phyloP scores from a whole-genome alignment of 1,284 basidiomycete genomes.

The Inonotus obliquus region DNA sequence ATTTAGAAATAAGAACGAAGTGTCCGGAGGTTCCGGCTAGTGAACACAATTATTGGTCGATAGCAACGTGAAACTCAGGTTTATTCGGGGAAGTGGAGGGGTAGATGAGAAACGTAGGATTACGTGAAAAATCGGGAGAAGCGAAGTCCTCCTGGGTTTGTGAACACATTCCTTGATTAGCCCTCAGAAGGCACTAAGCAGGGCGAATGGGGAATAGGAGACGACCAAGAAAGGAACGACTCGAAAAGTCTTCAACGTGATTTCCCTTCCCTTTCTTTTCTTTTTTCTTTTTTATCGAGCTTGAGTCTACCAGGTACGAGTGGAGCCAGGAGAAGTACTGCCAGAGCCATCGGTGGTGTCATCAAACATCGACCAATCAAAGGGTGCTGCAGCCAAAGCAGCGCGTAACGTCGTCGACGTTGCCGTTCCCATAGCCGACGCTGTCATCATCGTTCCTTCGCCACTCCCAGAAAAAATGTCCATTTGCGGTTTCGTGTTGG shows the following conservation, averaged over 20 bases:
- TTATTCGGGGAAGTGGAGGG: not conserved
- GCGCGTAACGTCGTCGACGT: not conserved
- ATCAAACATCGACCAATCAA: constrained; percentile 15
- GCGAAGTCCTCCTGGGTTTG: not conserved
- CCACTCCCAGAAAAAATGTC: not conserved
- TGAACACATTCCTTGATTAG: too few species aligned
- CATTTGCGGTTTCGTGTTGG: not conserved
- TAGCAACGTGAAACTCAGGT: not conserved
- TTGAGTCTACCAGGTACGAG: constrained; percentile 1
- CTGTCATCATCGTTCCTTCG: not conserved
- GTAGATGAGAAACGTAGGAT: not conserved
- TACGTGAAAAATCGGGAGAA: not conserved
- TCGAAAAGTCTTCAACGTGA: not conserved
- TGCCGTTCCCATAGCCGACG: too few species aligned
- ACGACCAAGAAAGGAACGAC: not conserved
- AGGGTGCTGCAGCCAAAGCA: constrained; percentile 1
- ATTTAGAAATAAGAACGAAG: not conserved
- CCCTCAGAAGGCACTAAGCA: not conserved
- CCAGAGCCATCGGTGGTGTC: constrained; percentile 17
- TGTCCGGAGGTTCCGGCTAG: not conserved
- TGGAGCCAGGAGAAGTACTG: constrained; percentile 15
- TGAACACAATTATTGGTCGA: not conserved
- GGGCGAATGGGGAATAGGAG: not conserved
- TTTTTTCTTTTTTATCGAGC: not conserved
- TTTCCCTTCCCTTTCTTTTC: too few species aligned